Conservation (phyloP, 2,329 filamentous ascomycete genomes). For the Cryoendolithus antarcticus region DNA sequence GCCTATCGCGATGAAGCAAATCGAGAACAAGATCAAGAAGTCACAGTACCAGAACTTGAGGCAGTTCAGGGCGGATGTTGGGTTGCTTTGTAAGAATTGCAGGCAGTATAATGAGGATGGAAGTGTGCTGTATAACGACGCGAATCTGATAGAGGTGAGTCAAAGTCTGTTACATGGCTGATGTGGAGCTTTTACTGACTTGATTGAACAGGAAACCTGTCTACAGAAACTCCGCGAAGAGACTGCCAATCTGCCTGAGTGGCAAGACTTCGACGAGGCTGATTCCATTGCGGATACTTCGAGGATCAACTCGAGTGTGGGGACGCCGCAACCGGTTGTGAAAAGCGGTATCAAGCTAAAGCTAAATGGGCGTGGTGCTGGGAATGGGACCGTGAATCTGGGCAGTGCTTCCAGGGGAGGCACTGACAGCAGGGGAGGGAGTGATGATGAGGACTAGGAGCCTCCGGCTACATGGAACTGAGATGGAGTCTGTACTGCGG, state of each 20-base stretch:
- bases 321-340: constrained; percentile 46
- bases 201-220: constrained; percentile 3
- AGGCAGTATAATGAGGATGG: constrained; percentile 94
- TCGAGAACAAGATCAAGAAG: constrained; percentile 89
- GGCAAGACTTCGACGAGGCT: constrained; percentile 43
- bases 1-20: constrained; percentile 93
- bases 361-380: constrained; percentile 34
- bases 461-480: no score
- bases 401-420: constrained; percentile 23
- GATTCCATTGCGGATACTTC: constrained; percentile 38
- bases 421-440: constrained; percentile 34
- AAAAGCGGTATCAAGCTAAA: constrained; percentile 53
- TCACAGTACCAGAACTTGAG: constrained; percentile 76
- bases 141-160: constrained; percentile 81
- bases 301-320: constrained; percentile 39
- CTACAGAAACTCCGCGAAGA: constrained; percentile 41
- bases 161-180: no score
- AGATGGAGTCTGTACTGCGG: no score
- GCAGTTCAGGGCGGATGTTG: constrained; percentile 72
- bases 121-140: constrained; percentile 83
- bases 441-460: constrained; percentile 33
- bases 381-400: no score
- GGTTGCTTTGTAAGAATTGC: constrained; percentile 77
- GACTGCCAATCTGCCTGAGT: constrained; percentile 42
- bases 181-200: no score